These are phyloP conservation scores for Colletotrichum sp. DNA, from an alignment of 2,329 filamentous ascomycete species.

Conservation along the genomic window DNA sequence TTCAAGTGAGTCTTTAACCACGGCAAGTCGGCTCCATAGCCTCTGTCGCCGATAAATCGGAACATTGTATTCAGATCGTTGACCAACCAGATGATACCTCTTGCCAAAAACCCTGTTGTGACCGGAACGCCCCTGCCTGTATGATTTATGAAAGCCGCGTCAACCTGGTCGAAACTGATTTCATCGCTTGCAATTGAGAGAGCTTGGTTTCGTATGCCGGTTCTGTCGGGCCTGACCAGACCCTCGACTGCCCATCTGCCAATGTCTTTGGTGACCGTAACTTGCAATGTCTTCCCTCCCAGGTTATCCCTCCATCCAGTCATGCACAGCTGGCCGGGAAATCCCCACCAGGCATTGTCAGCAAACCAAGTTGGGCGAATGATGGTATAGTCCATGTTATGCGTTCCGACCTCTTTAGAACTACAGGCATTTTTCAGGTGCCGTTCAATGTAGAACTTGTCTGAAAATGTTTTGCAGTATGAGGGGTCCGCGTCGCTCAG, in stretches of 20 bases:
- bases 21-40: neutral
- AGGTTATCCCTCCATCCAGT: constrained; percentile 30
- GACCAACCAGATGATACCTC: neutral
- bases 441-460: neutral
- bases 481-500: constrained; percentile 44
- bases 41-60: neutral
- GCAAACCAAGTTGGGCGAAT: constrained; percentile 32
- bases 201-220: constrained; percentile 25
- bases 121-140: neutral
- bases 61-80: neutral
- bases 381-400: constrained; percentile 32
- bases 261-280: constrained; percentile 28
- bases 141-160: neutral
- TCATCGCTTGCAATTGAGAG: constrained; percentile 29
- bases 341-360: constrained; percentile 29
- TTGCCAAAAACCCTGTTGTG: neutral
- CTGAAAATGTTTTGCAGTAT: neutral
- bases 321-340: constrained; percentile 29
- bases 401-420: neutral
- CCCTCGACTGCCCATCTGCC: constrained; percentile 27
- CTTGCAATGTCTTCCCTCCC: constrained; percentile 29
- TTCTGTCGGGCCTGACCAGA: constrained; percentile 21
- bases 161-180: constrained; percentile 25
- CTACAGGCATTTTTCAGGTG: neutral
- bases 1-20: neutral